Evolutionary conservation across 352 stramenopile genomes (phyloP), one percentile per base, ranked within the genome.

Genomic region (Phytophthora quininea): DNA sequence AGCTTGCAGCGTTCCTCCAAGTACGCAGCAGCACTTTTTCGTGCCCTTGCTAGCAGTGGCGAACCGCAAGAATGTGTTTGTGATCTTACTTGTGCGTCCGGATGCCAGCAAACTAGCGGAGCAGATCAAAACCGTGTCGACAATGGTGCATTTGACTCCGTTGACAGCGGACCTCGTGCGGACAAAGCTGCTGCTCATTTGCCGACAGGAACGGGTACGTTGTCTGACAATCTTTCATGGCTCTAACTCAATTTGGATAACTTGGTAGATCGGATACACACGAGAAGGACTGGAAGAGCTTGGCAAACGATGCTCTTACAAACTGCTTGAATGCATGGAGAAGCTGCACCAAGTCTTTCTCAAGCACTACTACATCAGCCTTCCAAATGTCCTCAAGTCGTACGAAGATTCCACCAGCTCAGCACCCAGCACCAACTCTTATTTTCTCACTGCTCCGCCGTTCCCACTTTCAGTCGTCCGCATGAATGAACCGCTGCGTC

Each of bases 21-120:
- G 76, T n/a, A 58, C 79, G 3, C 82, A 92, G 60, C 86, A 94
- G 52, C 86, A 92, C 38, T 73, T 79, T 15, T 55, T 94, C 31
- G 69, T 88, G 1, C 82, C 86, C 3, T 46, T 87, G 3, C 54
- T 91, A 3, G 61, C 69, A 1, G 58, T 67, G 0, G 71, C 71
- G 49, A 92, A 94, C 57, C 46, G 61, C 15, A 89, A 87, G 46
- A 76, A 64, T 40, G 69, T 88, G 24, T 92, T 86, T 56, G 62
- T 86, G 3, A 75, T 92, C 54, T 49, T 91, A 31, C 61, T 89
- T 9, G 57, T 89, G 2, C 62, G 59, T 8, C 84, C 86, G 0
- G 84, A 94, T 55, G 58, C 62, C 4, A 84, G 46, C 35, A 88
- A 87, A 50, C 61, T 94, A 2, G 72, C 81, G 0, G 86, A 94